phyloP scores from a whole-genome alignment of 2,329 filamentous ascomycete species.

The Monosporascus sp. region DNA sequence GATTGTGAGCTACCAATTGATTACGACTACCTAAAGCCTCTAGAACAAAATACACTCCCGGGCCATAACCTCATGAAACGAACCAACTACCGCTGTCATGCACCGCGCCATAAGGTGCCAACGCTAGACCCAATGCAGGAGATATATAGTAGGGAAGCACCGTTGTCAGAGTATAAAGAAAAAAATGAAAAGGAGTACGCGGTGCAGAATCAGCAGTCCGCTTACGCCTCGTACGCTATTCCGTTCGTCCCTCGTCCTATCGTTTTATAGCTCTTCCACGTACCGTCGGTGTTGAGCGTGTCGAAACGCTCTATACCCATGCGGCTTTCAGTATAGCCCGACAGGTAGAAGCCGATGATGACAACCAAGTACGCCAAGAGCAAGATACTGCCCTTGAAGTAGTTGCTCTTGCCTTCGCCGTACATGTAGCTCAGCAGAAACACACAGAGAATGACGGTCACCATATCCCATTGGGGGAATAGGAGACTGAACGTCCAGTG shows the following conservation, averaged over 20 bases:
- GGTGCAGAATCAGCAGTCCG: slow-evolving; percentile 11
- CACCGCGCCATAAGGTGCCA: too few species aligned
- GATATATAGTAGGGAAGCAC: too few species aligned
- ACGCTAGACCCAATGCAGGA: too few species aligned
- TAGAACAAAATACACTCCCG: too few species aligned
- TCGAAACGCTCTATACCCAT: slow-evolving; percentile 49
- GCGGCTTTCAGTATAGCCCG: slow-evolving; percentile 45
- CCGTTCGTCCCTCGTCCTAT: slow-evolving; percentile 43
- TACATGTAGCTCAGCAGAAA: slow-evolving; percentile 97
- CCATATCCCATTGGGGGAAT: slow-evolving; percentile 99
- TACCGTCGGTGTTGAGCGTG: slow-evolving; percentile 44
- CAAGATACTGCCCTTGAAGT: slow-evolving; percentile 97
- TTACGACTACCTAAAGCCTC: too few species aligned
- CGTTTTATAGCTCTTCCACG: slow-evolving; percentile 49
- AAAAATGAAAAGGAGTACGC: too few species aligned
- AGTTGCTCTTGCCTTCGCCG: slow-evolving; percentile 98
- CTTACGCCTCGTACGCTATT: slow-evolving; percentile 24
- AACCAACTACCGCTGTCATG: too few species aligned
- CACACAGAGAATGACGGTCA: slow-evolving; percentile 91
- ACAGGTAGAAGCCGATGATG: slow-evolving; percentile 85
- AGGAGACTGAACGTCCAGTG: slow-evolving; percentile 77
- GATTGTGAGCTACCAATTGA: too few species aligned
- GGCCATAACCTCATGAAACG: too few species aligned
- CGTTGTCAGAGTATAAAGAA: too few species aligned
- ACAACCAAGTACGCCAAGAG: slow-evolving; percentile 92